phyloP scores from a whole-genome alignment of 1,284 basidiomycete species.

The Rhodotorula glutinis region DNA sequence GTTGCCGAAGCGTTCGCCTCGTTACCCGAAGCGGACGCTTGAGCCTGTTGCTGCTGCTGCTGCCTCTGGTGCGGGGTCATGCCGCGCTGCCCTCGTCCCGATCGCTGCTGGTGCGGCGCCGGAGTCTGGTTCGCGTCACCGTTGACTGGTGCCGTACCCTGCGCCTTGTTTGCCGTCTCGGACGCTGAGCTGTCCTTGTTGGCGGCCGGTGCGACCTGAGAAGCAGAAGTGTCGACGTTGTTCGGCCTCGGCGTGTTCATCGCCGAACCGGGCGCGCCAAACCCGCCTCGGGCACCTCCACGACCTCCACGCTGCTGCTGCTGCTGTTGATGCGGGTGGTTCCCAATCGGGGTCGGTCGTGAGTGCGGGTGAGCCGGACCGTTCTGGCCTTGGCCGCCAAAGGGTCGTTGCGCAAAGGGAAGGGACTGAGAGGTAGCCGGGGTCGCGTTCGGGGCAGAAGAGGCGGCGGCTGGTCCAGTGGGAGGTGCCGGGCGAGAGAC shows the following conservation, averaged over 20 bases:
- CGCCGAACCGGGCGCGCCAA: slow-evolving; percentile 3
- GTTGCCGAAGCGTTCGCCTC: background rate
- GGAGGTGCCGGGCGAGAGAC: background rate
- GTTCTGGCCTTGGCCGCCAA: background rate
- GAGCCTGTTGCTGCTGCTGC: background rate
- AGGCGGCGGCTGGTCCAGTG: background rate
- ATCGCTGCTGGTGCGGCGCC: background rate
- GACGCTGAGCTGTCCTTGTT: background rate
- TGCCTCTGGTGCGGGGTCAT: background rate
- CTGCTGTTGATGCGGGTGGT: slow-evolving; percentile 6
- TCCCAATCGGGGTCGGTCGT: background rate
- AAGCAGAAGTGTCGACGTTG: too few species aligned
- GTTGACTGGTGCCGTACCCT: background rate
- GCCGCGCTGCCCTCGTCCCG: background rate
- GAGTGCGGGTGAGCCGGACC: background rate
- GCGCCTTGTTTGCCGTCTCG: background rate
- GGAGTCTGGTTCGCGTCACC: background rate
- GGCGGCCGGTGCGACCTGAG: background rate
- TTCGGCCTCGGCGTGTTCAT: background rate
- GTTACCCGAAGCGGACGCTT: background rate
- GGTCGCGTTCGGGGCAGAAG: background rate
- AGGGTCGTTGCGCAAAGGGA: background rate
- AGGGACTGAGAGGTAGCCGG: background rate
- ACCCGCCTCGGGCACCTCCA: background rate
- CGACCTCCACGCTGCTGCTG: background rate